Evolutionary conservation across 305 asterid genomes (phyloP).

Genomic region (Fraxinus sp.): DNA sequence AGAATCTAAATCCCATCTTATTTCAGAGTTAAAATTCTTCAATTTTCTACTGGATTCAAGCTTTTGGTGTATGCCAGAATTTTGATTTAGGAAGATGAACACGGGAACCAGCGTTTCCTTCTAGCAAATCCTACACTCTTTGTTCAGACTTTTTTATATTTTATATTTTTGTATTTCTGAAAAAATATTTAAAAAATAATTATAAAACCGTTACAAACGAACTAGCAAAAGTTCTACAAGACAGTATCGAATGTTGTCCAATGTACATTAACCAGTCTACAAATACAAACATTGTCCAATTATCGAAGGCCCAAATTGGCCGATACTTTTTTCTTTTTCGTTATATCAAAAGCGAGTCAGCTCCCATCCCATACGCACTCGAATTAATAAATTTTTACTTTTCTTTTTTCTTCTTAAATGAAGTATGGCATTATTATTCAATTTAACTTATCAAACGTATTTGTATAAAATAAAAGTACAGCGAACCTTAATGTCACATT

Average conservation of each 20-base stretch:
- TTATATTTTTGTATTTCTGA: background rate
- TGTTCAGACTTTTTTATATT: background rate
- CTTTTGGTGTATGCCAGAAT: background rate
- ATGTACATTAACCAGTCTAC: background rate
- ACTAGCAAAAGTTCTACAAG: background rate
- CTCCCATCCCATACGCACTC: background rate
- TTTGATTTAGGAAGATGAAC: slow-evolving; percentile 2
- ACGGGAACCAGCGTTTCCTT: background rate
- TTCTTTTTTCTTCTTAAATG: background rate
- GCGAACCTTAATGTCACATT: background rate
- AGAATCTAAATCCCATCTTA: slow-evolving; percentile 52
- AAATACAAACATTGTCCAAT: background rate
- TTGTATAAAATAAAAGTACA: background rate
- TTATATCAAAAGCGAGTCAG: too few species aligned
- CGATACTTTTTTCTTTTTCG: background rate
- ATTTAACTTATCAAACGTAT: background rate
- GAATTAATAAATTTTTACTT: background rate
- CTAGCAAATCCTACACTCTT: background rate
- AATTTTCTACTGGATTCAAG: background rate
- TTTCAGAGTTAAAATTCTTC: background rate
- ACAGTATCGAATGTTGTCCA: background rate
- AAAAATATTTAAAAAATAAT: background rate
- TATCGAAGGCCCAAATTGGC: background rate
- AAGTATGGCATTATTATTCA: background rate
- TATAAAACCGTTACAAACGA: background rate